These are phyloP conservation scores for Dioscorea dumetorum DNA, from an alignment of 106 monocot species.

Conservation along the genomic window DNA sequence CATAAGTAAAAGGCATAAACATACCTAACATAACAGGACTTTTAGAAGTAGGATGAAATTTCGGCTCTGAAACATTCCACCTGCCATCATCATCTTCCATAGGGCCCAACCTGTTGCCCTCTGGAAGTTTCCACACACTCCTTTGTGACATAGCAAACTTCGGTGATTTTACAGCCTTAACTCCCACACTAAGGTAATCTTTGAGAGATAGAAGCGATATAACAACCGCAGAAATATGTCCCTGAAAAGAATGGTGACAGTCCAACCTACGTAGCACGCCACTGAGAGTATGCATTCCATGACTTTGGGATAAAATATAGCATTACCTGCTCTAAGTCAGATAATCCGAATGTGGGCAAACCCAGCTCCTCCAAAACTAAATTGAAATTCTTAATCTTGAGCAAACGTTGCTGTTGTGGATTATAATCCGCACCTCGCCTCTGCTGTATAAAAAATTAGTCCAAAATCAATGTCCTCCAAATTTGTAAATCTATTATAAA, in stretches of 20 bases:
- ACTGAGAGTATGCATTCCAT: not conserved
- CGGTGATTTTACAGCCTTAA: constrained; percentile 1
- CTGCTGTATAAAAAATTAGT: constrained; percentile 5
- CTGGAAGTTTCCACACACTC: constrained; percentile 11
- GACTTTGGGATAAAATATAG: not conserved
- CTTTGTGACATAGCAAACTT: constrained; percentile 17
- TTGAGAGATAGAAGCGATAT: constrained; percentile 38
- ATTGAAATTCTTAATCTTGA: constrained; percentile 20
- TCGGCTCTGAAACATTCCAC: constrained; percentile 8
- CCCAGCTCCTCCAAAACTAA: constrained; percentile 16
- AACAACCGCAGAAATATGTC: constrained; percentile 24
- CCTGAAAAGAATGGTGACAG: constrained; percentile 14
- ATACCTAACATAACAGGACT: constrained; percentile 28
- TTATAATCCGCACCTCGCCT: constrained; percentile 2
- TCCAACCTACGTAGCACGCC: not conserved
- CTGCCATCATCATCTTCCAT: constrained; percentile 23
- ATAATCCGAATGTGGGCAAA: constrained; percentile 15
- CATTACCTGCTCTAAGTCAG: constrained; percentile 33
- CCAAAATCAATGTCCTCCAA: not conserved
- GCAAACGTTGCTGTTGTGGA: constrained; percentile 7
- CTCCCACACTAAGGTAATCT: constrained; percentile 15
- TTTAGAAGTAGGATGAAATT: constrained; percentile 2
- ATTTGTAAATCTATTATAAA: not conserved
- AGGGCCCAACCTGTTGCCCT: constrained; percentile 6
- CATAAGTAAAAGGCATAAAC: not conserved